Evolutionary conservation across 345 rosid species (phyloP), one percentile per base, ranked within the genome.

Genomic region (Carallia brachiata): DNA sequence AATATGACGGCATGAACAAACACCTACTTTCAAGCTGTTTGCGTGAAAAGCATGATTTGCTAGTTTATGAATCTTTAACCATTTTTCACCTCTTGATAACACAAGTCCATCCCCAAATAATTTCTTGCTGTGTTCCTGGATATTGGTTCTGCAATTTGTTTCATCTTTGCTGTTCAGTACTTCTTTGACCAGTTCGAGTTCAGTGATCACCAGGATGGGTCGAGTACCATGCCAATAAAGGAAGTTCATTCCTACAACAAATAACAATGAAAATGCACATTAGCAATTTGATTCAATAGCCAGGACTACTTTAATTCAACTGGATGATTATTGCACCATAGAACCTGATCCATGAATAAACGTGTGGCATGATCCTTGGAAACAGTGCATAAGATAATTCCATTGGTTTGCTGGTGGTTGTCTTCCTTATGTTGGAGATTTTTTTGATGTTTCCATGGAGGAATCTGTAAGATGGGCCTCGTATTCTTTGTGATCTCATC

Each of bases 161-260:
- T 70, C 75, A 6, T 79, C 77, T 40, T 74, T 84, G 23, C 73
- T 74, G 70, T 40, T 79, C 40, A 87, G 62, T 39, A 87, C 50
- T 67, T 84, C 83, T 71, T 84, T 83, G 36, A 79, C 60, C 67
- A 78, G 70, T 60, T 78, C 80, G 17, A 84, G 73, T 52, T 84
- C 82, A 4, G 80, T 67, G 48, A 83, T 71, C 2, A 79, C 77
- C 47, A 87, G 37, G 19, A 72, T 80, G 65, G 90, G 74, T 61
- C 23, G 62, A 27, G 59, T 28, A 40, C 85, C 85, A 7, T 63
- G 32, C 88, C 88, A 84, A 1, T 1, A 28, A 23, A 87, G 70
- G 61, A 73, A 80, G 40, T 70, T 84, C 68, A 44, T 69, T 70
- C 83, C 85, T 82, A 7, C 17, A 74, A 16, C 18, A 61, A 36